Conservation (phyloP, 2,329 filamentous ascomycete species). For the Nannizziopsis arthrosporioides region DNA sequence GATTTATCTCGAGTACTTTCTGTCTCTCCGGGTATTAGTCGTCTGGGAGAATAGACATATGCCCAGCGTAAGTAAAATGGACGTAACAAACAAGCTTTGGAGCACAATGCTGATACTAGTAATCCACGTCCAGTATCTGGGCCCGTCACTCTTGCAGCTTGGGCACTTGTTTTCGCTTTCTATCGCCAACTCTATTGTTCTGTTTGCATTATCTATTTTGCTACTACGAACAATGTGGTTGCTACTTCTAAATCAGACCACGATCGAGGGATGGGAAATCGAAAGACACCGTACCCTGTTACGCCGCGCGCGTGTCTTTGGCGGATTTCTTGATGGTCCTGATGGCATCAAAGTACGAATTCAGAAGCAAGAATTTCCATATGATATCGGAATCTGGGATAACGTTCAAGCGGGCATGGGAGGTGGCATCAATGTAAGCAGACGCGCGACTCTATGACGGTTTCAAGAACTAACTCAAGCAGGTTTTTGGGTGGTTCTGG, state of each 20-base stretch:
- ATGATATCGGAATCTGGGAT: slow-evolving; percentile 51
- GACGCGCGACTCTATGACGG: no score
- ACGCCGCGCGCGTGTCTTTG: slow-evolving; percentile 38
- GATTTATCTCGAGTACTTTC: slow-evolving; percentile 44
- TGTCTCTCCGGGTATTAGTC: slow-evolving; percentile 41
- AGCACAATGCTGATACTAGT: neutral
- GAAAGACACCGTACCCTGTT: slow-evolving; percentile 39
- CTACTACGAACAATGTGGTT: slow-evolving; percentile 45
- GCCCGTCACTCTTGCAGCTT: slow-evolving; percentile 43
- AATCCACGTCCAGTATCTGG: slow-evolving; percentile 40
- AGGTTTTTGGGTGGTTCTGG: slow-evolving; percentile 49
- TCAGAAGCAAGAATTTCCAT: slow-evolving; percentile 51
- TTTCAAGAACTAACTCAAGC: neutral
- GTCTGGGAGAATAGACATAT: slow-evolving; percentile 46
- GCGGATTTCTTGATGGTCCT: slow-evolving; percentile 48
- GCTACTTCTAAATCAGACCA: slow-evolving; percentile 48
- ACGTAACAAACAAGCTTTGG: neutral
- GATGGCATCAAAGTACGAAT: slow-evolving; percentile 46
- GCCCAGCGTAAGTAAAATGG: slow-evolving; percentile 40
- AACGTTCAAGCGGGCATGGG: slow-evolving; percentile 53
- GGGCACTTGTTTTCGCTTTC: slow-evolving; percentile 45
- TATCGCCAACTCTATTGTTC: slow-evolving; percentile 44
- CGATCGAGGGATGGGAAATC: slow-evolving; percentile 54
- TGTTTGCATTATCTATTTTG: slow-evolving; percentile 46
- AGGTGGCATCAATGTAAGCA: slow-evolving; percentile 34